Conservation (phyloP, 208 protist genomes). For the Acanthamoeba lenticulata region DNA sequence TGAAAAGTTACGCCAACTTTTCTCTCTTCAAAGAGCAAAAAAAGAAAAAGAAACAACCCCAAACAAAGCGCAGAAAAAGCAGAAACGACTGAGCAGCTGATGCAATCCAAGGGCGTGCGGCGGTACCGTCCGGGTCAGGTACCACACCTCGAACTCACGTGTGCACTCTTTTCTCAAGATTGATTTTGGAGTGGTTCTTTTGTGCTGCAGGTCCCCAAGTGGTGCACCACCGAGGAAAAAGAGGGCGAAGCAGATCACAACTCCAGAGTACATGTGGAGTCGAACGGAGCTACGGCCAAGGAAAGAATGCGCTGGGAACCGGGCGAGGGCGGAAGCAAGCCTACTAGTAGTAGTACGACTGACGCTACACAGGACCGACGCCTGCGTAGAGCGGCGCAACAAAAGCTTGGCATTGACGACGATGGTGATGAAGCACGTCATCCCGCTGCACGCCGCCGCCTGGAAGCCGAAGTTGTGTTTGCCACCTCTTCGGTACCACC, state of each 20-base stretch:
- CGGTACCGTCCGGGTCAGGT: neutral
- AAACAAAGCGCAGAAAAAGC: too few species aligned
- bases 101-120: neutral
- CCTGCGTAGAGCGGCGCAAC: neutral
- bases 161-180: too few species aligned
- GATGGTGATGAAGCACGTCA: neutral
- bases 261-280: too few species aligned
- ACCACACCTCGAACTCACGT: neutral
- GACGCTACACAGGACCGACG: neutral
- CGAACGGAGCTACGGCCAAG: too few species aligned
- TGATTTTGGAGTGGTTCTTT: neutral
- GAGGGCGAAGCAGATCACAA: neutral
- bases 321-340: neutral
- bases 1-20: neutral
- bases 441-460: neutral
- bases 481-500: neutral
- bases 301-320: too few species aligned
- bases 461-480: neutral
- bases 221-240: neutral
- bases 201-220: neutral
- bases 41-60: neutral
- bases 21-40: too few species aligned
- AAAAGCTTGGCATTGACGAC: neutral
- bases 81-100: too few species aligned
- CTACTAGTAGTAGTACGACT: too few species aligned